Evolutionary conservation across 1,284 basidiomycete species (phyloP).

Genomic region (Puccinia coronata): DNA sequence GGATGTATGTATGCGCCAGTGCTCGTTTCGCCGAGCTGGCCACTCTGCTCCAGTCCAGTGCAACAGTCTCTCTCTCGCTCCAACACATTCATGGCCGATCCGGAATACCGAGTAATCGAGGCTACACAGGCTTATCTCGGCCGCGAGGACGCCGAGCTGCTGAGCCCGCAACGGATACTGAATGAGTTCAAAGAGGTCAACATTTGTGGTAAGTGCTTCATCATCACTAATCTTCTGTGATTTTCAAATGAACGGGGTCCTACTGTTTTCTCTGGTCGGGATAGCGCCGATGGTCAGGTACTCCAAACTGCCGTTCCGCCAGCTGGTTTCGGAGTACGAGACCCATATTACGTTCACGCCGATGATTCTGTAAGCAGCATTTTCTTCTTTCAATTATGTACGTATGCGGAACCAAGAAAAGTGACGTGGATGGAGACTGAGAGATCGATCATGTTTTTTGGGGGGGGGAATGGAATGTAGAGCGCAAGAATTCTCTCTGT

Average conservation of each 20-base stretch:
- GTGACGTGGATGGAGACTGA: background rate
- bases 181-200: constrained; percentile 61
- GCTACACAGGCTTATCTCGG: background rate
- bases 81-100: too few species aligned
- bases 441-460: too few species aligned
- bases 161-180: constrained; percentile 62
- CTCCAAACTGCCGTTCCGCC: constrained; percentile 66
- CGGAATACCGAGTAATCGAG: too few species aligned
- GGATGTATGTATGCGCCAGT: too few species aligned
- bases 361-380: constrained; percentile 64
- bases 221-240: background rate
- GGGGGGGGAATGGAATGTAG: too few species aligned
- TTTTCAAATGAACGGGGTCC: background rate
- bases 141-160: constrained; percentile 50
- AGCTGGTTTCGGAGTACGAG: constrained; percentile 65
- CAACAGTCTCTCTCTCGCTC: too few species aligned
- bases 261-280: background rate
- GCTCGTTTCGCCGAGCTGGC: too few species aligned
- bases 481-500: constrained; percentile 64
- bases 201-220: constrained; percentile 59
- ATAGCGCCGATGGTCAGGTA: constrained; percentile 65
- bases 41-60: too few species aligned
- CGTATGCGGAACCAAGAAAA: background rate
- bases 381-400: background rate
- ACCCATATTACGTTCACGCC: constrained; percentile 67